Base-by-base conservation (phyloP, 345 rosid genomes). In the Firmiana major region DNA sequence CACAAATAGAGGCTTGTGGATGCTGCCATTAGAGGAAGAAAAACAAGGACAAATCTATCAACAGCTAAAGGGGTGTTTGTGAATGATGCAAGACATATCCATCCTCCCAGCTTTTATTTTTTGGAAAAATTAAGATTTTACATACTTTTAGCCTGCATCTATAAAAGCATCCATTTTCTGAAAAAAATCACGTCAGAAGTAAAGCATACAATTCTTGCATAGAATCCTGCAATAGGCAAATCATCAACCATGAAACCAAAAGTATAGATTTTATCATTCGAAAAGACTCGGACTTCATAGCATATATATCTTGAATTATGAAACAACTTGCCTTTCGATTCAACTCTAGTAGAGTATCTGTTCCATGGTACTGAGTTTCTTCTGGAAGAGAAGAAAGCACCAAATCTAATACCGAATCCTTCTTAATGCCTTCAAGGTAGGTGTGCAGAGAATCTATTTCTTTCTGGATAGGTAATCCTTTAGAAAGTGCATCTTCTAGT, bases 331-430 rank as follows among this genome's bases (percentile, higher is more conserved):
- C 98, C 97, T 87, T 93, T 79, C 91, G 90, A 75, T 89, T 97
- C 81, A 97, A 80, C 80, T 88, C 92, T 84, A 90, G 82, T 34
- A 83, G 19, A 28, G 94, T 90, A 79, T 92, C 92, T 24, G 96
- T 87, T 51, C 98, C 97, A 83, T 60, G 85, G 71, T 68, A 81
- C 70, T 88, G 82, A 66, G 93, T 87, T 87, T 94, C 99, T 80
- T 94, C 94, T 0, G 98, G 99, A 81, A 97, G 92, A 76, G 97
- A 90, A 43, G 93, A 88, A 62, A 96, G 79, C 63, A 96, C 97
- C 88, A 93, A 83, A 80, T 86, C 93, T 77, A 93, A 77, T 59
- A 89, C 83, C 4, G 94, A 89, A 75, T 92, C 97, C 77, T 92
- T 89, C 42, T 92, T 87, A 76, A 82, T 80, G 63, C 92, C 97